phyloP scores from a whole-genome alignment of 225 moss, liverwort and hornwort species.

The Pleurozium schreberi region DNA sequence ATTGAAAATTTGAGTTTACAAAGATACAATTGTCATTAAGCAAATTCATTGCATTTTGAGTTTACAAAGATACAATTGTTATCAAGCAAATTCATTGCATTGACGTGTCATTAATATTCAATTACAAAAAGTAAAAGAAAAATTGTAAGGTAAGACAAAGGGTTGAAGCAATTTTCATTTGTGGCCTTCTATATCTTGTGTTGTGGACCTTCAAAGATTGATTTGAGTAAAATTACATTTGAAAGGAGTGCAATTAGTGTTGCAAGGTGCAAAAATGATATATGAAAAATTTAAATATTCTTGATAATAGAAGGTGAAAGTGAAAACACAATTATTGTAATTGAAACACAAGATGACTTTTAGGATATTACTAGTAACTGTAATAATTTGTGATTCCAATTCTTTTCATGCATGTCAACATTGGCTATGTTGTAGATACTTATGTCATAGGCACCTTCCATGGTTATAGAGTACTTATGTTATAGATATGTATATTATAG shows the following conservation, averaged over 20 bases:
- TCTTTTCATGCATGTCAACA: fast-evolving
- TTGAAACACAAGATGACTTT: not conserved
- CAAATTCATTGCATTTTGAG: too few species aligned
- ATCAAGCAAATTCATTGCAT: not conserved
- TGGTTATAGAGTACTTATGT: too few species aligned
- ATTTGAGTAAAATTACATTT: not conserved
- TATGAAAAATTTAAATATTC: not conserved
- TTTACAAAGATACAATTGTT: not conserved
- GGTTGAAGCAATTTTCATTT: too few species aligned
- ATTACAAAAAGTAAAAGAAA: not conserved
- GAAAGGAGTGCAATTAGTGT: not conserved
- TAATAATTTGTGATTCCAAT: not conserved
- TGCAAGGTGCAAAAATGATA: not conserved
- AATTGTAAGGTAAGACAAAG: too few species aligned
- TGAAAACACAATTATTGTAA: not conserved
- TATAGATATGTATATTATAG: too few species aligned
- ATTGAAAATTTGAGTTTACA: not conserved
- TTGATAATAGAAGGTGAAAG: not conserved
- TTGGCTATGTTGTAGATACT: not conserved
- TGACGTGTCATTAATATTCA: not conserved
- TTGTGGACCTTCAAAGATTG: not conserved
- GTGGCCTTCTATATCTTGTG: not conserved
- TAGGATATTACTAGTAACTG: not conserved
- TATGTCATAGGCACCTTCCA: too few species aligned
- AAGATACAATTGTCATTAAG: too few species aligned